A percentile compares a stretch with the other conserved stretches of the same genome.
Conservation (phyloP, 306 rosid genomes). For the Cucurbita ficifolia region DNA sequence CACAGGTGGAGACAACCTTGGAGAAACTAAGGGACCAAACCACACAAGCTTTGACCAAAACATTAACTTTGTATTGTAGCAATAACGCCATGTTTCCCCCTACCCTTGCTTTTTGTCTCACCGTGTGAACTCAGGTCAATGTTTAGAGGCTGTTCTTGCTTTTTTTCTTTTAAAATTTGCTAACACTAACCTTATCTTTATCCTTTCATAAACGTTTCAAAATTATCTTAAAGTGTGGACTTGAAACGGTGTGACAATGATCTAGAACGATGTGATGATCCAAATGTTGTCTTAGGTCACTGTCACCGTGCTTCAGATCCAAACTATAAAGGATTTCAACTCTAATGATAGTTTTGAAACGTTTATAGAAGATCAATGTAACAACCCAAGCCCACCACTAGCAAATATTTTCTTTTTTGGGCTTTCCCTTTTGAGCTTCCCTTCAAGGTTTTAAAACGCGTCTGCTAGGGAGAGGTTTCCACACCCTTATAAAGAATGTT, state of each 20-base stretch:
- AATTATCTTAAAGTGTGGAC: too few relatives aligned
- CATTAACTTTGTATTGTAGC: slow-evolving; percentile 3
- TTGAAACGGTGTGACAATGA: too few relatives aligned
- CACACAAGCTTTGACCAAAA: slow-evolving; percentile 5
- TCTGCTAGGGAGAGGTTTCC: too few relatives aligned
- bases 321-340: neutral
- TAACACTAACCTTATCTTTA: too few relatives aligned
- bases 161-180: neutral
- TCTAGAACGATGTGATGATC: too few relatives aligned
- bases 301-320: neutral
- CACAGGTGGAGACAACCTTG: slow-evolving; percentile 52
- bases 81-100: neutral
- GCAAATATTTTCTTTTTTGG: too few relatives aligned
- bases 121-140: neutral
- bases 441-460: too few relatives aligned
- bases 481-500: too few relatives aligned
- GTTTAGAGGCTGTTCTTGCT: neutral
- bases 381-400: too few relatives aligned
- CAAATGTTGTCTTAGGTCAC: too few relatives aligned
- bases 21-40: slow-evolving; percentile 14
- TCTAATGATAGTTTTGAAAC: neutral
- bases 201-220: too few relatives aligned
- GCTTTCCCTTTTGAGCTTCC: too few relatives aligned
- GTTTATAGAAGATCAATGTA: neutral
- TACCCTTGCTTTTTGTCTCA: neutral